These are phyloP conservation scores for Wallacemonas sp. DNA, from an alignment of 208 protist genomes.

Conservation along the genomic window DNA sequence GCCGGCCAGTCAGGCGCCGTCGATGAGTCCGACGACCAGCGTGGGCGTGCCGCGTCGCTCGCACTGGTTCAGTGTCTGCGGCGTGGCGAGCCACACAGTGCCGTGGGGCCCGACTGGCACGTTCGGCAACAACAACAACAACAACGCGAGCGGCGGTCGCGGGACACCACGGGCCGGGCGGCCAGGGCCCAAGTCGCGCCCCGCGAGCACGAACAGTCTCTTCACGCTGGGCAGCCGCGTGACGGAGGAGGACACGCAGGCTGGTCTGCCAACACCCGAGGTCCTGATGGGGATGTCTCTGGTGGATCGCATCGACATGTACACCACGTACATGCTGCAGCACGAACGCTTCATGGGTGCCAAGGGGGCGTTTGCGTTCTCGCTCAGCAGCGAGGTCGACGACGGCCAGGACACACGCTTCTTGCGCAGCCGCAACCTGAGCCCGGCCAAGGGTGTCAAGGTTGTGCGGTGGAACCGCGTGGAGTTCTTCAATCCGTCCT, in stretches of 20 bases:
- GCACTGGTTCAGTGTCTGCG: slow-evolving; percentile 56
- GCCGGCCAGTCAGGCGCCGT: slow-evolving; percentile 5
- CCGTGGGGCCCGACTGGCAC: no score
- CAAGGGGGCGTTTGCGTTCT: slow-evolving; percentile 58
- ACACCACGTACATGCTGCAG: slow-evolving; percentile 21
- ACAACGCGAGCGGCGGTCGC: slow-evolving; percentile 9
- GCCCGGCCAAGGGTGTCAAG: slow-evolving; percentile 37
- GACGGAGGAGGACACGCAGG: not conserved
- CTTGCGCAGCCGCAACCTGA: slow-evolving; percentile 48
- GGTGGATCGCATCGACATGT: slow-evolving; percentile 33
- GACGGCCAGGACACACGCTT: slow-evolving; percentile 35
- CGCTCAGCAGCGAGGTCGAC: slow-evolving; percentile 38
- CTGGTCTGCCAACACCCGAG: not conserved
- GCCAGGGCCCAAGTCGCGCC: no score
- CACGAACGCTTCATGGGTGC: slow-evolving; percentile 47
- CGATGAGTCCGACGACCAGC: not conserved
- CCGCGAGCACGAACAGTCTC: not conserved
- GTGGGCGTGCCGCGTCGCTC: slow-evolving; percentile 36
- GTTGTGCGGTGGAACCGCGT: slow-evolving; percentile 67
- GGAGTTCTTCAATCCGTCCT: slow-evolving; percentile 55
- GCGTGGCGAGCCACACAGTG: slow-evolving; percentile 28
- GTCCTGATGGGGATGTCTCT: slow-evolving; percentile 27
- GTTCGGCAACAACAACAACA: no score
- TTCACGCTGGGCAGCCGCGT: not conserved
- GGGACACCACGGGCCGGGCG: no score